Conservation (phyloP, 2,329 filamentous ascomycete species). For the Verticillium albo-atrum region DNA sequence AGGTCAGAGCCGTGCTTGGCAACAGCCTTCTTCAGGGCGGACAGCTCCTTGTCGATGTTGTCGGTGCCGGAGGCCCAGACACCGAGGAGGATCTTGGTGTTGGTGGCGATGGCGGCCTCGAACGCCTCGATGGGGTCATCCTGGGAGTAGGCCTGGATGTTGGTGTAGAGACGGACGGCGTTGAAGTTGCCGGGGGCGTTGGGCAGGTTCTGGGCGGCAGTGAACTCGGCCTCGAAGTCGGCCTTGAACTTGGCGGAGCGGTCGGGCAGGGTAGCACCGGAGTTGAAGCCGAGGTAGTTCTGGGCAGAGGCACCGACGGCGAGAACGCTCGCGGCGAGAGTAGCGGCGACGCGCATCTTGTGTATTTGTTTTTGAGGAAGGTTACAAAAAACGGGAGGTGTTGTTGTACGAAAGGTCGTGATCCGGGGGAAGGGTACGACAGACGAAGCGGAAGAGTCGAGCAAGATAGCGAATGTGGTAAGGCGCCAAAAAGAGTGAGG, state of each 20-base stretch:
- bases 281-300: conserved; percentile 53
- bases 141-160: conserved; percentile 60
- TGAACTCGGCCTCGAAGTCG: conserved; percentile 45
- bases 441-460: background rate
- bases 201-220: conserved; percentile 31
- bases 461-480: background rate
- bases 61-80: conserved; percentile 55
- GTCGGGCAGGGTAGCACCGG: conserved; percentile 40
- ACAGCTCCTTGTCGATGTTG: conserved; percentile 56
- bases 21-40: conserved; percentile 53
- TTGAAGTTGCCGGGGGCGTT: conserved; percentile 51
- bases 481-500: background rate
- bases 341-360: conserved; percentile 36
- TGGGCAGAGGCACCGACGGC: conserved; percentile 32
- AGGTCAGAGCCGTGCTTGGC: conserved; percentile 44
- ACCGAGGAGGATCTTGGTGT: conserved; percentile 59
- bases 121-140: conserved; percentile 77
- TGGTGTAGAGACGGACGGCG: conserved; percentile 62
- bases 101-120: conserved; percentile 61
- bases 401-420: background rate
- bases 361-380: background rate
- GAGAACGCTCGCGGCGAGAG: conserved; percentile 32
- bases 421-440: background rate
- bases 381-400: background rate
- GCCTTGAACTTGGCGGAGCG: conserved; percentile 47